phyloP scores from a whole-genome alignment of 2,329 filamentous ascomycete species.

The Lanzia echinophila region DNA sequence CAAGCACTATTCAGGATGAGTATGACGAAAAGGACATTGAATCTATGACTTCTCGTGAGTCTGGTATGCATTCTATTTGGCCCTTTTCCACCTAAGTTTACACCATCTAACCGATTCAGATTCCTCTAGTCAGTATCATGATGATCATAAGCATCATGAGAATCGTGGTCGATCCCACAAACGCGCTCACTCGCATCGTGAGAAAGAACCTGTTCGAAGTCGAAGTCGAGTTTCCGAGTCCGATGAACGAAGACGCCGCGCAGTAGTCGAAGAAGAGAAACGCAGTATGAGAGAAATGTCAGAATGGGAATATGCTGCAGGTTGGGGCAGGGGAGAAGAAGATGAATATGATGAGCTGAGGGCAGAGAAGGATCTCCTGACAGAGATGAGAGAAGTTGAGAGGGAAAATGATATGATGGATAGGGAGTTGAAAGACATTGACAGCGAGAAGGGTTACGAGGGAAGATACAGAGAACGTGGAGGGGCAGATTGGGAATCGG shows the following conservation, averaged over 20 bases:
- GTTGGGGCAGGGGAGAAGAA: background rate
- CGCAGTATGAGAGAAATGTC: background rate
- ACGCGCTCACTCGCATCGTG: background rate
- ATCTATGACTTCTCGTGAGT: background rate
- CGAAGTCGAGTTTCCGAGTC: background rate
- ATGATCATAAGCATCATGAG: background rate
- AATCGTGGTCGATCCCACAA: background rate
- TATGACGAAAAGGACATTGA: background rate
- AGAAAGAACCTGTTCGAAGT: background rate
- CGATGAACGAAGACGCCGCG: background rate
- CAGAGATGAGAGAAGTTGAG: slow-evolving; percentile 2
- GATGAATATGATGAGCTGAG: background rate
- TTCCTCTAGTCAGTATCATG: background rate
- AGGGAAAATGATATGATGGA: background rate
- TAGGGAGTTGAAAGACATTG: background rate
- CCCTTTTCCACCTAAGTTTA: background rate
- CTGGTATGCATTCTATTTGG: background rate
- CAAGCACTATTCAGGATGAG: background rate
- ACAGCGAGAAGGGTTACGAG: background rate
- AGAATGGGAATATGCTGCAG: background rate
- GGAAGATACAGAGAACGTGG: background rate
- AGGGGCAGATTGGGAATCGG: background rate
- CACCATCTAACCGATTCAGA: background rate
- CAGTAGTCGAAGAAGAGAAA: background rate
- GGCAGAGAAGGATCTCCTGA: background rate